Evolutionary conservation across 2,329 filamentous ascomycete genomes (phyloP), one percentile per base, ranked within the genome.

Genomic region (Apiospora koreana): DNA sequence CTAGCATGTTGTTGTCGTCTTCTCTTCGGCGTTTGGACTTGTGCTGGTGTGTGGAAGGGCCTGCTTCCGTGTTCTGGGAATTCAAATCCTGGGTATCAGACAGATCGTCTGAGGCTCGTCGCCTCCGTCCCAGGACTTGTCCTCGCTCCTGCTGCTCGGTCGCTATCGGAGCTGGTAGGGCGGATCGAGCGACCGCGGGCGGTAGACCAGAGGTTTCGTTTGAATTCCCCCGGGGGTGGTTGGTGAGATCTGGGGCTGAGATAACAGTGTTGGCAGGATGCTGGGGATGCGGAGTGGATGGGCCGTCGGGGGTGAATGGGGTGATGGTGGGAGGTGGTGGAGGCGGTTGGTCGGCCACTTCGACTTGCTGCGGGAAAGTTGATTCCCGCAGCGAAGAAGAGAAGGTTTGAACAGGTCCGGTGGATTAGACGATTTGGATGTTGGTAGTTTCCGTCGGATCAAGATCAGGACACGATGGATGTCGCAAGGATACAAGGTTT

Each of bases 341-440:
- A 80, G 83, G 84, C 80, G 79, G 85, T 85, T 89, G 87, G 89
- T 92, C 87, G 87, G 91, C 92, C 92, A 93, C 91, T 87, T 90
- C 91, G 90, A 48, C 43, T 68, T 23, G 42, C 66, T 54, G 28
- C 66, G 46, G 85, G 86, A 83, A 83, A 48, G 69, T 31, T 66
- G 42, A 72, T 79, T 82, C 81, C 84, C 82, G 81, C 82, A 78
- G 76, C 75, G 71, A 75, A 62, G 67, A 73, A 62, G 54, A 74
- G 54, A 41, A 65, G 28, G 43, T 45, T 43, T 46, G 25, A 46
- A 35, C 54, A 62, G 31, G 54, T 38, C 54, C 54, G 54, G 54
- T 62, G 54, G 54, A 62, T 62, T n/a, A 62, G 54, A 62, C 31
- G 54, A 9, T 38, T 62, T 38, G 54, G 31, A 62, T 7, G 31